Conservation (phyloP, 768 basidiomycete genomes). For the Lepiota brunneoincarnata region DNA sequence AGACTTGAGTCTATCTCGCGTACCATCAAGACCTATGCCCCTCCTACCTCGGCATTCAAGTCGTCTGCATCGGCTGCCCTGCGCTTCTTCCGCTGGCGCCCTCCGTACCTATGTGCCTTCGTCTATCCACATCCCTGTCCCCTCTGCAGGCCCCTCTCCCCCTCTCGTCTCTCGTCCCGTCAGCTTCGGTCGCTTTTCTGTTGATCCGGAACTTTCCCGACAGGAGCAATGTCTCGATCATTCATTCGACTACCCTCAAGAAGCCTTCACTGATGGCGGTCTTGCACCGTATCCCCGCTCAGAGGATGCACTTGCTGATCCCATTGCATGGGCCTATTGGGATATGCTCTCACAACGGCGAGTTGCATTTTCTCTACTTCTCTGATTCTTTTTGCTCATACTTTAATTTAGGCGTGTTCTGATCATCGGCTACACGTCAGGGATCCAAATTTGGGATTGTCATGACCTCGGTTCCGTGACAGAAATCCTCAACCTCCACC, state of each 20-base stretch:
- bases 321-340: conserved; percentile 6
- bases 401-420: not conserved
- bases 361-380: not conserved
- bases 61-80: conserved; percentile 1
- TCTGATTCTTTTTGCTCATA: not conserved
- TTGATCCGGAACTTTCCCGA: conserved; percentile 8
- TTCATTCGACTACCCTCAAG: not conserved
- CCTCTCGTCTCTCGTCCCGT: conserved; percentile 38
- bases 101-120: conserved; percentile 53
- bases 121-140: conserved; percentile 31
- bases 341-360: conserved; percentile 4
- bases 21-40: conserved; percentile 2
- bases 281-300: not conserved
- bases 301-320: not conserved
- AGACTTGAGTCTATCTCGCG: conserved; percentile 8
- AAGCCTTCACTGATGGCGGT: not conserved
- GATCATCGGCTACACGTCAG: conserved; percentile 40
- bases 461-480: conserved; percentile 38
- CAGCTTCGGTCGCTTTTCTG: conserved; percentile 5
- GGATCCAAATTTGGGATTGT: conserved; percentile 65
- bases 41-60: conserved; percentile 1
- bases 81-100: conserved; percentile 9
- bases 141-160: conserved; percentile 44
- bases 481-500: conserved; percentile 52
- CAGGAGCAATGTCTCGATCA: not conserved